These are phyloP conservation scores for Arachis stenosperma DNA, from an alignment of 306 rosid species.

Conservation along the genomic window DNA sequence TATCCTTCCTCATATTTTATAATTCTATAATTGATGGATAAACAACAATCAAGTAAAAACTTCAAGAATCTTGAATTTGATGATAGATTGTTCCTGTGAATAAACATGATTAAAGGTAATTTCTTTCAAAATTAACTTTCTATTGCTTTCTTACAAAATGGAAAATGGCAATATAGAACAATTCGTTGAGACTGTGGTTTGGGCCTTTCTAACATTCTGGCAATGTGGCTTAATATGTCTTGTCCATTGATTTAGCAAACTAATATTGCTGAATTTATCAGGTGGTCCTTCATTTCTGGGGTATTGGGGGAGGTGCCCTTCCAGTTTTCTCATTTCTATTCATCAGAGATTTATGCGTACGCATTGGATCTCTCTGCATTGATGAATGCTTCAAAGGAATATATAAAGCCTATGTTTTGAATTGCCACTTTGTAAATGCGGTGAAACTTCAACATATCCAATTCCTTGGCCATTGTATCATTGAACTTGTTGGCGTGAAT, in stretches of 20 bases:
- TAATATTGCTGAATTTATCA: slow-evolving; percentile 47
- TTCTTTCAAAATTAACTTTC: slow-evolving; percentile 1
- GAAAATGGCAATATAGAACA: background rate
- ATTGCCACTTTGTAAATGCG: slow-evolving; percentile 89
- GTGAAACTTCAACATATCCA: slow-evolving; percentile 77
- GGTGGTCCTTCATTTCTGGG: slow-evolving; percentile 96
- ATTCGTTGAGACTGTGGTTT: slow-evolving; percentile 7
- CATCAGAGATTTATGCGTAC: slow-evolving; percentile 77
- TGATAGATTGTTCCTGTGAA: slow-evolving; percentile 3
- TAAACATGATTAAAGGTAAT: slow-evolving; percentile 19
- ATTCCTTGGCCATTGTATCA: slow-evolving; percentile 80
- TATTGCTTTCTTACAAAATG: slow-evolving; percentile 1
- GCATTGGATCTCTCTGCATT: slow-evolving; percentile 84
- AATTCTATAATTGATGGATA: slow-evolving; percentile 20
- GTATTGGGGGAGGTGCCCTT: slow-evolving; percentile 94
- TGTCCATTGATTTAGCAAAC: slow-evolving; percentile 25
- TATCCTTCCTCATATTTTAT: slow-evolving; percentile 1
- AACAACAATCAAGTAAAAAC: slow-evolving; percentile 17
- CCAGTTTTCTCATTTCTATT: slow-evolving; percentile 76
- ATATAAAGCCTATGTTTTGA: slow-evolving; percentile 91
- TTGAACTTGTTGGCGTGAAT: slow-evolving; percentile 78
- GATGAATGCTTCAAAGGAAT: slow-evolving; percentile 92
- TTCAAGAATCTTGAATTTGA: background rate
- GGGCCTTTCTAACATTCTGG: slow-evolving; percentile 8
- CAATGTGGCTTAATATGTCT: slow-evolving; percentile 28